phyloP scores from a whole-genome alignment of 140 eudicot genomes.

The Senecio squalidus region DNA sequence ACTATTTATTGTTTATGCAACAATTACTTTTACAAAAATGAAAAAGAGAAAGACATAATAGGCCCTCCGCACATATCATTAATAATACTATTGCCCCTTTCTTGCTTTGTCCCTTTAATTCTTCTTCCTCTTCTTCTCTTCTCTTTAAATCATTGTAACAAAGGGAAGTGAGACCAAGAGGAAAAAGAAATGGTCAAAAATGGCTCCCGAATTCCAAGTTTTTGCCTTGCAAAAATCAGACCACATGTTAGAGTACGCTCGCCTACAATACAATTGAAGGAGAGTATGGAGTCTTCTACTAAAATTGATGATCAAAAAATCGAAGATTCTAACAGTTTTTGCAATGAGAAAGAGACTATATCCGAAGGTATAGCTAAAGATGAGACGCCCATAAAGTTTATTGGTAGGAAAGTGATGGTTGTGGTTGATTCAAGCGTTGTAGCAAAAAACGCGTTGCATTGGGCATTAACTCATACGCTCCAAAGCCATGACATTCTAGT shows the following conservation, averaged over 20 bases:
- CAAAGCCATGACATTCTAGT: constrained; percentile 52
- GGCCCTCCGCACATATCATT: constrained; percentile 35
- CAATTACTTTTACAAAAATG: constrained; percentile 16
- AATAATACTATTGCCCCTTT: constrained; percentile 8
- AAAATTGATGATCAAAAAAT: constrained; percentile 14
- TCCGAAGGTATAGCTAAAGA: constrained; percentile 13
- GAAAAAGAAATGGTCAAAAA: constrained; percentile 29
- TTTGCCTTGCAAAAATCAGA: constrained; percentile 66
- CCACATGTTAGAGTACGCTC: constrained; percentile 77
- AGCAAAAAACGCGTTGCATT: constrained; percentile 68
- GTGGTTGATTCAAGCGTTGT: constrained; percentile 70
- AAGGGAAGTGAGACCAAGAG: constrained; percentile 3
- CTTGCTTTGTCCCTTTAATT: constrained; percentile 21
- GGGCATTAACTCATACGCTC: constrained; percentile 76
- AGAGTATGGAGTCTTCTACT: constrained; percentile 2
- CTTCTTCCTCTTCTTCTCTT: constrained; percentile 15
- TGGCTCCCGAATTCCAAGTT: constrained; percentile 49
- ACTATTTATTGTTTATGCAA: background rate
- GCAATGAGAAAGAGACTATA: constrained; percentile 18
- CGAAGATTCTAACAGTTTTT: constrained; percentile 4
- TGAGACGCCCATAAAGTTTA: background rate
- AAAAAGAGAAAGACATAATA: constrained; percentile 24
- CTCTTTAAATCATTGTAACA: constrained; percentile 9
- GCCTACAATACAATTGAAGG: constrained; percentile 38
- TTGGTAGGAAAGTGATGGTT: constrained; percentile 67